phyloP scores from a whole-genome alignment of 2,329 filamentous ascomycete species.

The Aspergillus carbonarius region DNA sequence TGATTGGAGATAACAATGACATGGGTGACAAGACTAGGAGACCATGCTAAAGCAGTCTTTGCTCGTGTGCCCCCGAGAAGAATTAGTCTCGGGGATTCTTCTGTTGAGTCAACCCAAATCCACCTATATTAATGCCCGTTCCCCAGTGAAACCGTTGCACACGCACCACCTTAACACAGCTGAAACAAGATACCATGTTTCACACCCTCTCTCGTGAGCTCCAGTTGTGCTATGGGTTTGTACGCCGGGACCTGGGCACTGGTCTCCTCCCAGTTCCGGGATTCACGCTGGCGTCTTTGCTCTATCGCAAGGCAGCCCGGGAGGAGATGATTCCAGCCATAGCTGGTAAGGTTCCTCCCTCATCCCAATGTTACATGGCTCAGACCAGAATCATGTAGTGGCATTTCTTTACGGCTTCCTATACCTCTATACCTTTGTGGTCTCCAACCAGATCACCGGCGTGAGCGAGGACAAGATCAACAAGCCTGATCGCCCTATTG shows the following conservation, averaged over 20 bases:
- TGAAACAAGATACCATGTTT: not conserved
- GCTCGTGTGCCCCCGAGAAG: too few relatives aligned
- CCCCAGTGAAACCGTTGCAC: too few relatives aligned
- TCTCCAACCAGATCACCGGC: not conserved
- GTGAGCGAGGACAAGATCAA: not conserved
- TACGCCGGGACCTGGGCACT: not conserved
- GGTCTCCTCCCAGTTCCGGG: not conserved
- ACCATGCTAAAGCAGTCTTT: too few relatives aligned
- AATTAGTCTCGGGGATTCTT: too few relatives aligned
- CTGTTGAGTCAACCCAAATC: too few relatives aligned
- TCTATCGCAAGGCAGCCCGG: not conserved
- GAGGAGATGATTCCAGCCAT: not conserved
- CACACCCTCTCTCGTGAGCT: not conserved
- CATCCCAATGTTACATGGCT: not conserved
- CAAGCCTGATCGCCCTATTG: not conserved
- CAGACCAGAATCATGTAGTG: not conserved
- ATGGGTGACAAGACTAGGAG: too few relatives aligned
- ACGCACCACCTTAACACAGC: too few relatives aligned
- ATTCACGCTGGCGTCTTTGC: not conserved
- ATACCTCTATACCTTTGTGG: not conserved
- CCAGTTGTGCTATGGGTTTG: not conserved
- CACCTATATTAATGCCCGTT: too few relatives aligned
- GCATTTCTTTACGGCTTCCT: not conserved
- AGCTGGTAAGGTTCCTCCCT: not conserved
- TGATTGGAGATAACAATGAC: too few relatives aligned